Evolutionary conservation across 1,284 basidiomycete species (phyloP).

Genomic region (Rhodotorula sp.): DNA sequence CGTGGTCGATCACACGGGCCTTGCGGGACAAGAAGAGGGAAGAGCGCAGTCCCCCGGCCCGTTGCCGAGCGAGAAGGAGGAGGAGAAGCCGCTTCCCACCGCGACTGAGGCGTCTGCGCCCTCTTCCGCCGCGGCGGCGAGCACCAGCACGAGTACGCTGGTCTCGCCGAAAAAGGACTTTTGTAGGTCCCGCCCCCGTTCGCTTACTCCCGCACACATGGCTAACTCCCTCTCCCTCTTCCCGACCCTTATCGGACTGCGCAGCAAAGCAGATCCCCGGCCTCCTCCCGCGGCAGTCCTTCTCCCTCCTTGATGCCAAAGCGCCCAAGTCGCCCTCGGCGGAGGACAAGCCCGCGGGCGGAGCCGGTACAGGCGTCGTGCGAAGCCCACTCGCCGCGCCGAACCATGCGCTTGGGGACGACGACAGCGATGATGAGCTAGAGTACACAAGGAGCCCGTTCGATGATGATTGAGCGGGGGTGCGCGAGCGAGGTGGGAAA

Average conservation of each 20-base stretch:
- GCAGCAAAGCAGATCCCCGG: constrained; percentile 22
- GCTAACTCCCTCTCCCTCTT: background rate
- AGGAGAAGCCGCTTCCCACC: background rate
- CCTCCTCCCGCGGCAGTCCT: constrained; percentile 35
- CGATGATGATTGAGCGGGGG: constrained; percentile 32
- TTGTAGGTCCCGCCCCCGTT: background rate
- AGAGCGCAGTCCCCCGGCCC: background rate
- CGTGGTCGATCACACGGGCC: background rate
- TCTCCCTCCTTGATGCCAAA: constrained; percentile 36
- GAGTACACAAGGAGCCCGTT: constrained; percentile 38
- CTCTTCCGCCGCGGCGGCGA: background rate
- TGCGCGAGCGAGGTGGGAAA: no score
- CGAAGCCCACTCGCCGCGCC: constrained; percentile 1
- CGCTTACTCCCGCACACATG: no score
- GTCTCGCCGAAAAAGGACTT: constrained; percentile 21
- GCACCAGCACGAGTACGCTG: background rate
- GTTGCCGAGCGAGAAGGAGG: background rate
- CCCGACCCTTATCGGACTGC: no score
- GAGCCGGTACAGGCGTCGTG: background rate
- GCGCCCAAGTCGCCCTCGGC: background rate
- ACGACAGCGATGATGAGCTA: constrained; percentile 25
- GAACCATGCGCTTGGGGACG: constrained; percentile 19
- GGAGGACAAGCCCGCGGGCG: background rate
- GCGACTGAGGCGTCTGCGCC: no score
- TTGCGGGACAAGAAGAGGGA: background rate